Percentiles rank a stretch among this genome's conserved stretches.
phyloP scores from a whole-genome alignment of 2,329 filamentous ascomycete genomes.

The Emmonsiellopsis sp. region DNA sequence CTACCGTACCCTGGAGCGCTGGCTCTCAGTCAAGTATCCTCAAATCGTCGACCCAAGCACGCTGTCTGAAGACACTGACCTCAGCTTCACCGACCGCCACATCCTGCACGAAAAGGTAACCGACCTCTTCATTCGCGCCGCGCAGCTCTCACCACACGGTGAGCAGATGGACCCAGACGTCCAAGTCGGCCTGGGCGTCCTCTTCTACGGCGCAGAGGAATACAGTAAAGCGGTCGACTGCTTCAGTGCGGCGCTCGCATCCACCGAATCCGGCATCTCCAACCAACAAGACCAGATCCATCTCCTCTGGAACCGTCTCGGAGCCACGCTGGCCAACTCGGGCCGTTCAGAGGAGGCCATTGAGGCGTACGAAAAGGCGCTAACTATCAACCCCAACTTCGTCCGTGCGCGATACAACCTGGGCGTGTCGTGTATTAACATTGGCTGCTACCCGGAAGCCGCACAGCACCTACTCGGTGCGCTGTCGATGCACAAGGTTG shows the following conservation, averaged over 20 bases:
- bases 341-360: constrained; percentile 93
- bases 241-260: constrained; percentile 84
- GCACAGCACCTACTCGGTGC: constrained; percentile 88
- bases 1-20: constrained; percentile 91
- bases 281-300: constrained; percentile 84
- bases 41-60: constrained; percentile 64
- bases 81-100: constrained; percentile 90
- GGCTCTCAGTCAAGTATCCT: constrained; percentile 93
- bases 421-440: constrained; percentile 94
- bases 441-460: constrained; percentile 87
- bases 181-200: constrained; percentile 88
- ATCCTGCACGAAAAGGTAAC: constrained; percentile 85
- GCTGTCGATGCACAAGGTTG: constrained; percentile 88
- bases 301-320: constrained; percentile 93
- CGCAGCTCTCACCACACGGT: constrained; percentile 82
- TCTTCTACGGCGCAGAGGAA: constrained; percentile 96
- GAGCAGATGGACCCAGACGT: constrained; percentile 98
- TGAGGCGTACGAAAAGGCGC: constrained; percentile 86
- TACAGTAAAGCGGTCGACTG: constrained; percentile 99
- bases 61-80: constrained; percentile 61
- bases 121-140: constrained; percentile 80
- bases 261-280: constrained; percentile 70
- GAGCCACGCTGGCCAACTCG: constrained; percentile 90
- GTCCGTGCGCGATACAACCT: constrained; percentile 95
- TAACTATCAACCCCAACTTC: constrained; percentile 88